These are phyloP conservation scores for Schwanniomyces sp. DNA, from an alignment of 805 yeast genomes.

Conservation along the genomic window DNA sequence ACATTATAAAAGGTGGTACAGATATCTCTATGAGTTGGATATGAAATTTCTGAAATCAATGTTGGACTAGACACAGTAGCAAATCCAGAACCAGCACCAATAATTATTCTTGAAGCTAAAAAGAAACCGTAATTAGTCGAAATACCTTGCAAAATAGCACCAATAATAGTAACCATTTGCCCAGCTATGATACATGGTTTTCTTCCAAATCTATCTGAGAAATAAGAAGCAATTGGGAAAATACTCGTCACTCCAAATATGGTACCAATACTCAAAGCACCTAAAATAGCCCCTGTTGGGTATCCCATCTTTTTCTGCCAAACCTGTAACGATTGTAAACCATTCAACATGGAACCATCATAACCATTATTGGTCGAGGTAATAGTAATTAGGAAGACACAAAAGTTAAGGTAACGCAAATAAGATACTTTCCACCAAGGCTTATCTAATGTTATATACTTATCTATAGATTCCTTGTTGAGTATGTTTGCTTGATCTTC, in stretches of 20 bases:
- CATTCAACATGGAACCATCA: constrained; percentile 52
- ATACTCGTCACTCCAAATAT: constrained; percentile 40
- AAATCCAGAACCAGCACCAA: constrained; percentile 47
- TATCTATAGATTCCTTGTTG: not conserved
- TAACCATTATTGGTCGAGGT: constrained; percentile 51
- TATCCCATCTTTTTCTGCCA: constrained; percentile 43
- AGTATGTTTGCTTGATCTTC: not conserved
- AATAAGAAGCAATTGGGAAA: constrained; percentile 25
- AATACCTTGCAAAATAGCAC: constrained; percentile 40
- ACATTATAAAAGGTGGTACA: constrained; percentile 48
- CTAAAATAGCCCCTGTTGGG: constrained; percentile 39
- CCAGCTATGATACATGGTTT: constrained; percentile 26
- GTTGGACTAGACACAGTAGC: constrained; percentile 47
- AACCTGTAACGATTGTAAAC: constrained; percentile 43
- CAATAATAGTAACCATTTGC: constrained; percentile 23
- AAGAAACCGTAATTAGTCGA: constrained; percentile 36
- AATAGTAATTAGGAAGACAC: constrained; percentile 42
- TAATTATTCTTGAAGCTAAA: constrained; percentile 45
- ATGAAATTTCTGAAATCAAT: constrained; percentile 50
- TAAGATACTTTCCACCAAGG: constrained; percentile 18
- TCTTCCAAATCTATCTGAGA: constrained; percentile 43
- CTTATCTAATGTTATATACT: not conserved
- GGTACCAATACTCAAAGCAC: constrained; percentile 43
- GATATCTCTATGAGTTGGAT: constrained; percentile 43
- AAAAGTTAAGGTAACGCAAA: constrained; percentile 33